Conservation (phyloP, 2,329 filamentous ascomycete species). For the Colletotrichum orbiculare region DNA sequence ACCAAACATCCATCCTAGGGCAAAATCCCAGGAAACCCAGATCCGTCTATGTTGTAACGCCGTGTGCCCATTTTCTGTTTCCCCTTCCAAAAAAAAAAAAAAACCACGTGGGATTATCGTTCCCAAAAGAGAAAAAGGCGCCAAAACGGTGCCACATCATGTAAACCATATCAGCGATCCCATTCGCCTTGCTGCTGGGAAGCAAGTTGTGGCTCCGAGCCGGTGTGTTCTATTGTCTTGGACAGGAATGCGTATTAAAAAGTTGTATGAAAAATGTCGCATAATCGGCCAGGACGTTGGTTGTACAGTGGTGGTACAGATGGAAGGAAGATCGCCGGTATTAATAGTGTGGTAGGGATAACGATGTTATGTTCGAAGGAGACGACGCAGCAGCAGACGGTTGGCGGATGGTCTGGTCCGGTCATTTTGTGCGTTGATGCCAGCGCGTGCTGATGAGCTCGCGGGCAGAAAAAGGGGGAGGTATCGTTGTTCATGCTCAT, state of each 20-base stretch:
- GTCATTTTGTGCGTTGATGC: constrained; percentile 34
- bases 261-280: constrained; percentile 41
- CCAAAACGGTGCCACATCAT: constrained; percentile 34
- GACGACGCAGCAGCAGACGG: constrained; percentile 26
- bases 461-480: constrained; percentile 5
- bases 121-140: too few relatives aligned
- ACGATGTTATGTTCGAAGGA: constrained; percentile 25
- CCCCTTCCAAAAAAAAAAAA: constrained; percentile 34
- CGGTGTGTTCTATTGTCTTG: constrained; percentile 46
- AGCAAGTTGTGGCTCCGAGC: constrained; percentile 52
- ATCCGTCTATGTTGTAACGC: constrained; percentile 37
- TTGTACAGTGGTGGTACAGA: constrained; percentile 34
- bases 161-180: constrained; percentile 37
- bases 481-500: constrained; percentile 20
- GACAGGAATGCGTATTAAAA: constrained; percentile 50
- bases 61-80: constrained; percentile 27
- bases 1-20: constrained; percentile 4
- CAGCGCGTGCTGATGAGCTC: constrained; percentile 37
- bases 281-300: constrained; percentile 28
- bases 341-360: constrained; percentile 30
- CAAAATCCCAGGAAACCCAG: constrained; percentile 25
- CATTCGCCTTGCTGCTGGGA: constrained; percentile 48
- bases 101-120: not conserved
- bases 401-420: constrained; percentile 29
- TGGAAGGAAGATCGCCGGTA: constrained; percentile 29